These are phyloP conservation scores for Pichia cactophila DNA, from an alignment of 1,139 yeast genomes.

Conservation along the genomic window DNA sequence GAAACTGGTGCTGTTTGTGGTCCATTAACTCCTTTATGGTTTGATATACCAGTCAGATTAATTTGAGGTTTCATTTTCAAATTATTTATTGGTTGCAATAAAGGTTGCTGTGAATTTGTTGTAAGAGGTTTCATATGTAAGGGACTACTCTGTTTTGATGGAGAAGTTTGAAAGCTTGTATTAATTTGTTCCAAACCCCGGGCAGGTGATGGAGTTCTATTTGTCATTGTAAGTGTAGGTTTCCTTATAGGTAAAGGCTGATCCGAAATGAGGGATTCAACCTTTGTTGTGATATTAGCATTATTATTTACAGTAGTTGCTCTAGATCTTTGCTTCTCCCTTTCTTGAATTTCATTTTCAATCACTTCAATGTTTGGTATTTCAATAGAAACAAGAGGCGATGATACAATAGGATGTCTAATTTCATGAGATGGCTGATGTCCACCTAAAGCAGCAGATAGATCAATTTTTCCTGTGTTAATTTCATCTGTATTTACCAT, in stretches of 20 bases:
- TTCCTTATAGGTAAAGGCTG: conserved; percentile 16
- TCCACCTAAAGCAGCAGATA: background rate
- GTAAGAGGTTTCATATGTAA: conserved; percentile 53
- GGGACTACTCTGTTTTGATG: conserved; percentile 24
- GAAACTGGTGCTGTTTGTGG: conserved; percentile 26
- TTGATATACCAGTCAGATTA: conserved; percentile 4
- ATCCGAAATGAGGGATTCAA: conserved; percentile 6
- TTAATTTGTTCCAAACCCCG: conserved; percentile 15
- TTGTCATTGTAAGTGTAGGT: conserved; percentile 16
- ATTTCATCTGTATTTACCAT: background rate
- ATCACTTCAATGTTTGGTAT: conserved; percentile 43
- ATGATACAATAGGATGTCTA: conserved; percentile 8
- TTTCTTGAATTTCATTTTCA: conserved; percentile 26
- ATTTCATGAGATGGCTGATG: conserved; percentile 8
- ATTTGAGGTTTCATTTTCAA: conserved; percentile 21
- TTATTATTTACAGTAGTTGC: conserved; percentile 33
- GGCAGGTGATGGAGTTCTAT: conserved; percentile 25
- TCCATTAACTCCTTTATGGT: conserved; percentile 11
- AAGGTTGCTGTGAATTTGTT: conserved; percentile 32
- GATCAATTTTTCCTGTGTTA: background rate
- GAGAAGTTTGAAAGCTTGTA: conserved; percentile 17
- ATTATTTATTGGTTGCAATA: conserved; percentile 52
- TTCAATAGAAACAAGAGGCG: conserved; percentile 48
- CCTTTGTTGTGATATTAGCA: conserved; percentile 1
- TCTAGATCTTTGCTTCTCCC: conserved; percentile 36